A percentile compares a stretch with the other conserved stretches of the same genome.
Conservation (phyloP, 164 flowering plant species). For the Piper longum region DNA sequence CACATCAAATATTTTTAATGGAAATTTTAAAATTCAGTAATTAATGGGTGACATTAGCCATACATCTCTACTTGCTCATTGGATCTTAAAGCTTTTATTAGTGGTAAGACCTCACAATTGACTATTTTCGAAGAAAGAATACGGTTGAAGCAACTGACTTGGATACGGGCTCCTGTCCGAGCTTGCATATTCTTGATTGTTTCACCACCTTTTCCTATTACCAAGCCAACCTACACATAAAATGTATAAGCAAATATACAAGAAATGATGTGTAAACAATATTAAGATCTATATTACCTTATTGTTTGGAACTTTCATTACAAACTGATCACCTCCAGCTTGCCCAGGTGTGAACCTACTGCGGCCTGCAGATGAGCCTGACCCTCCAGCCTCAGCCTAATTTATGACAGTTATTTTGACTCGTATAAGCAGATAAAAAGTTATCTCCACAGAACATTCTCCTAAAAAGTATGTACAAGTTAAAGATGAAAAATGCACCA, state of each 20-base stretch:
- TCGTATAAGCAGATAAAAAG: not conserved
- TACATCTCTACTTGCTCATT: too few species aligned
- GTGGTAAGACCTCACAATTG: not conserved
- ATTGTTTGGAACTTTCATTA: slow-evolving; percentile 60
- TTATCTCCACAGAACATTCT: not conserved
- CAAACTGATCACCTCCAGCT: slow-evolving; percentile 47
- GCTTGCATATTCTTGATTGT: slow-evolving; percentile 85
- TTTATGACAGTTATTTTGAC: not conserved
- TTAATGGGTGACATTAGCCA: too few species aligned
- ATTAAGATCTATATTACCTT: slow-evolving; percentile 27
- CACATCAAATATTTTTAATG: too few species aligned
- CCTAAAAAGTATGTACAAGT: not conserved
- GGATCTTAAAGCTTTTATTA: not conserved
- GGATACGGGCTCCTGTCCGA: slow-evolving; percentile 85
- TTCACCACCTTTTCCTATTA: slow-evolving; percentile 97
- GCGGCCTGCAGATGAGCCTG: slow-evolving; percentile 39
- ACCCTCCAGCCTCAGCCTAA: slow-evolving; percentile 78
- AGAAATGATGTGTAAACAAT: not conserved
- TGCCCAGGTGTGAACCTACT: slow-evolving; percentile 21
- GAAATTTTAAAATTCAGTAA: too few species aligned
- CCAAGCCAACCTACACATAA: slow-evolving; percentile 64
- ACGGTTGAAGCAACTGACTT: slow-evolving; percentile 25
- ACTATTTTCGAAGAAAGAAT: not conserved
- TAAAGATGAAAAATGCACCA: slow-evolving; percentile 8
- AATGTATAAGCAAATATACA: not conserved